These are phyloP conservation scores for Exophiala xenobiotica DNA, from an alignment of 2,329 filamentous ascomycete genomes.

Conservation along the genomic window DNA sequence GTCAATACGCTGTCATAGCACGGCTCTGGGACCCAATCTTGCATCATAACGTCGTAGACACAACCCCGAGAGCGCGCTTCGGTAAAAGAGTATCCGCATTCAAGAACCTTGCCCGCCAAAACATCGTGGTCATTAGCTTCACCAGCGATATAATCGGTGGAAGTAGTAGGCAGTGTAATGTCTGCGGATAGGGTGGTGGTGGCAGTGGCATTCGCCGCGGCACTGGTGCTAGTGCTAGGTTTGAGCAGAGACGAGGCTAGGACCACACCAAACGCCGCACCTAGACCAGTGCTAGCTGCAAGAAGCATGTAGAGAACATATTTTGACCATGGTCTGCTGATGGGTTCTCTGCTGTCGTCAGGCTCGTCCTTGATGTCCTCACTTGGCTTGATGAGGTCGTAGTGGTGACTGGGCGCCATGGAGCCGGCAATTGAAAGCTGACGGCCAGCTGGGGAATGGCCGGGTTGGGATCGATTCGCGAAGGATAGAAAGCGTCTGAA, in stretches of 20 bases:
- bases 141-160: constrained; percentile 3
- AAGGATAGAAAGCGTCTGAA: background rate
- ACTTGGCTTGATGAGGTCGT: constrained; percentile 14
- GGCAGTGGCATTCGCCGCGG: background rate
- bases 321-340: constrained; percentile 12
- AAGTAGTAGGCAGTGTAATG: constrained; percentile 6
- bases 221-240: constrained; percentile 4
- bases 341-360: background rate
- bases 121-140: background rate
- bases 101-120: constrained; percentile 11
- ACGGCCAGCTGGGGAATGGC: background rate
- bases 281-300: constrained; percentile 6
- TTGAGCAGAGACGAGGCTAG: constrained; percentile 2
- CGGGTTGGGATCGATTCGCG: background rate
- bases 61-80: constrained; percentile 24
- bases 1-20: constrained; percentile 26
- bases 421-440: constrained; percentile 2
- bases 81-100: constrained; percentile 18
- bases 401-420: constrained; percentile 14
- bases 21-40: constrained; percentile 26
- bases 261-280: constrained; percentile 8
- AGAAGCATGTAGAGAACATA: constrained; percentile 11
- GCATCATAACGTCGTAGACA: constrained; percentile 30
- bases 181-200: constrained; percentile 4
- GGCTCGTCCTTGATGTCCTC: constrained; percentile 10